Percentiles rank a stretch among this genome's conserved stretches.
Conservation (phyloP, 2,329 filamentous ascomycete species). For the Aspergillus sclerotialis region DNA sequence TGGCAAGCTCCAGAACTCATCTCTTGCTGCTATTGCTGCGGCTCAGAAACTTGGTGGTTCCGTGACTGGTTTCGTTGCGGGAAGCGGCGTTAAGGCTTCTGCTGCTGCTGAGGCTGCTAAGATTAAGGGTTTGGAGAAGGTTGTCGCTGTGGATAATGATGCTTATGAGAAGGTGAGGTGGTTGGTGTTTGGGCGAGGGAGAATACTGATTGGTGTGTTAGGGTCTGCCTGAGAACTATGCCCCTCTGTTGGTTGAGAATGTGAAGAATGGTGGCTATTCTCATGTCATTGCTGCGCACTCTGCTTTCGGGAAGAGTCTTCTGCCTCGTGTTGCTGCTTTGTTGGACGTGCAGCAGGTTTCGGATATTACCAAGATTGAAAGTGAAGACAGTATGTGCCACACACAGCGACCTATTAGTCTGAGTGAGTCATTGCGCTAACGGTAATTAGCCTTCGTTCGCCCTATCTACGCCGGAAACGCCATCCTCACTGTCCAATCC, state of each 20-base stretch:
- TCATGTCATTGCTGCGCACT: slow-evolving; percentile 84
- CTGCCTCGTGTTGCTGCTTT: slow-evolving; percentile 87
- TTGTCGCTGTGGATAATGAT: slow-evolving; percentile 78
- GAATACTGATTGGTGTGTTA: slow-evolving; percentile 25
- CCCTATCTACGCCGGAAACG: slow-evolving; percentile 96
- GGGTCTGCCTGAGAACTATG: slow-evolving; percentile 90
- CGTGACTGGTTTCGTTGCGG: slow-evolving; percentile 82
- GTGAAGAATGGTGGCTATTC: slow-evolving; percentile 94
- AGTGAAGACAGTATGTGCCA: slow-evolving; percentile 65
- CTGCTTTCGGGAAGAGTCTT: slow-evolving; percentile 92
- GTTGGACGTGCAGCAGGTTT: slow-evolving; percentile 86
- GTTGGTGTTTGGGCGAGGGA: slow-evolving; percentile 1
- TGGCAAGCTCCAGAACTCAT: slow-evolving; percentile 75
- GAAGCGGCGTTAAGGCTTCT: slow-evolving; percentile 64
- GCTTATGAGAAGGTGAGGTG: slow-evolving; percentile 77
- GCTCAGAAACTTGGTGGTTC: slow-evolving; percentile 79
- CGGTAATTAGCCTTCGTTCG: slow-evolving; percentile 65
- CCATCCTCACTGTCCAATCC: slow-evolving; percentile 91
- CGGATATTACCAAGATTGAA: slow-evolving; percentile 81
- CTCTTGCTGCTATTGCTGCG: slow-evolving; percentile 77
- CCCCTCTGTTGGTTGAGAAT: slow-evolving; percentile 88
- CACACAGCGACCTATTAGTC: not conserved
- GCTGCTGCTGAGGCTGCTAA: slow-evolving; percentile 77
- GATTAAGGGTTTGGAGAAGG: slow-evolving; percentile 83
- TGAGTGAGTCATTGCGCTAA: slow-evolving; percentile 16